Percentiles rank a stretch among this genome's conserved stretches.
Evolutionary conservation across 345 rosid genomes (phyloP).

Genomic region (Diplotaxis tenuifolia): DNA sequence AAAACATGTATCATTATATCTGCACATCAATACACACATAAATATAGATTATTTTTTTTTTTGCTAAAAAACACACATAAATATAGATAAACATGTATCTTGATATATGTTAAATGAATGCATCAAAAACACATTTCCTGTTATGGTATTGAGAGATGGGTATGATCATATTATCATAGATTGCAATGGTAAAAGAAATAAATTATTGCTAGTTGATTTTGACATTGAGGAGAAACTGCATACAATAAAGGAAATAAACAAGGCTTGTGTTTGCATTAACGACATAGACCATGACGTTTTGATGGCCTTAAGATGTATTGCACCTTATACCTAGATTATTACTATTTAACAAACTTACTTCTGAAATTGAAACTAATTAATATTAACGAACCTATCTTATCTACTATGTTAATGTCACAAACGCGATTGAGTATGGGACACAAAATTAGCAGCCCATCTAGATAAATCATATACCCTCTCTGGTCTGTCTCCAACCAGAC

Average conservation of each 20-base stretch:
- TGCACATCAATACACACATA: background rate
- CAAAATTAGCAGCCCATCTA: background rate
- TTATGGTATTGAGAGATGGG: conserved; percentile 4
- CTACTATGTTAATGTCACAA: background rate
- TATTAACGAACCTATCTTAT: no score
- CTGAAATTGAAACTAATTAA: background rate
- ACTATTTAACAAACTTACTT: background rate
- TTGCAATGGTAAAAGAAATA: background rate
- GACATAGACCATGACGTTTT: conserved; percentile 22
- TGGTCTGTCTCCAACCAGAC: background rate
- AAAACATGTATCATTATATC: conserved; percentile 1
- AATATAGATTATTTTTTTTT: no score
- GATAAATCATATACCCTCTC: background rate
- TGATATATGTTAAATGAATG: background rate
- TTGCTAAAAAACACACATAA: no score
- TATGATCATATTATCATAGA: conserved; percentile 3
- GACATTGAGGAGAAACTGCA: conserved; percentile 12
- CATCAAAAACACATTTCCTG: background rate
- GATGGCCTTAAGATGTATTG: background rate
- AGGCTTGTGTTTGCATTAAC: conserved; percentile 17
- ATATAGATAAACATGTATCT: background rate
- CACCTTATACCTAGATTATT: background rate
- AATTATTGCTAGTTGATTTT: background rate
- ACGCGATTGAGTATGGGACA: background rate
- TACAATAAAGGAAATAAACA: background rate